Evolutionary conservation across 2,329 filamentous ascomycete genomes (phyloP).

Genomic region (Didymella pomorum): DNA sequence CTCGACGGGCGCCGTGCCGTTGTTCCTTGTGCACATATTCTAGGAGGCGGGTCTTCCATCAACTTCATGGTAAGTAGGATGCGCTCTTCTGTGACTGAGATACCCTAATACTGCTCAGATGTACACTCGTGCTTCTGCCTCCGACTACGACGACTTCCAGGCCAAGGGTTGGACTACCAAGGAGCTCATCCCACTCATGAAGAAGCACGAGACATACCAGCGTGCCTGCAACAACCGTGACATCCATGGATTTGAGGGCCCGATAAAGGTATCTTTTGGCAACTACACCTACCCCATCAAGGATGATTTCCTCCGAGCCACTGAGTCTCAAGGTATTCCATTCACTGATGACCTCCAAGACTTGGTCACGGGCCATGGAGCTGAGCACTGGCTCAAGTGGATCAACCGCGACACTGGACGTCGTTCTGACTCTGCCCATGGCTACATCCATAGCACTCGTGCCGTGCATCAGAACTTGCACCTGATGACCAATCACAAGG

Average conservation of each 20-base stretch:
- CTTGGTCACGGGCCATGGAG: conserved; percentile 70
- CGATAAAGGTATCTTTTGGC: conserved; percentile 81
- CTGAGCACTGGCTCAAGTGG: conserved; percentile 87
- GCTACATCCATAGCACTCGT: conserved; percentile 79
- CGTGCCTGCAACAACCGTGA: conserved; percentile 63
- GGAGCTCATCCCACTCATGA: conserved; percentile 78
- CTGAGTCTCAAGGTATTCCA: conserved; percentile 77
- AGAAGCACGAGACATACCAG: conserved; percentile 82
- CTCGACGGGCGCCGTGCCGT: conserved; percentile 74
- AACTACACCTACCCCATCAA: conserved; percentile 84
- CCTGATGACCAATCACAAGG: conserved; percentile 77
- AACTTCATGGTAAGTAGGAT: conserved; percentile 71
- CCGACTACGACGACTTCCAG: conserved; percentile 81
- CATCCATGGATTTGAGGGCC: conserved; percentile 78
- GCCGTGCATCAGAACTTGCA: conserved; percentile 75
- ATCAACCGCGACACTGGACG: conserved; percentile 76
- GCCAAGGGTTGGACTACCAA: conserved; percentile 81
- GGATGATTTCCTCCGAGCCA: conserved; percentile 78
- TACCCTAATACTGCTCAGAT: conserved; percentile 56
- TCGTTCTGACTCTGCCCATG: conserved; percentile 78
- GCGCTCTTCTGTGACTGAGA: conserved; percentile 3
- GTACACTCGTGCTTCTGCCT: conserved; percentile 76
- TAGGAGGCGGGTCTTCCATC: conserved; percentile 77
- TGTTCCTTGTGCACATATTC: conserved; percentile 76
- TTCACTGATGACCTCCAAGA: conserved; percentile 80